Evolutionary conservation across 2,329 filamentous ascomycete genomes (phyloP).

Genomic region (Aciculosporium take): DNA sequence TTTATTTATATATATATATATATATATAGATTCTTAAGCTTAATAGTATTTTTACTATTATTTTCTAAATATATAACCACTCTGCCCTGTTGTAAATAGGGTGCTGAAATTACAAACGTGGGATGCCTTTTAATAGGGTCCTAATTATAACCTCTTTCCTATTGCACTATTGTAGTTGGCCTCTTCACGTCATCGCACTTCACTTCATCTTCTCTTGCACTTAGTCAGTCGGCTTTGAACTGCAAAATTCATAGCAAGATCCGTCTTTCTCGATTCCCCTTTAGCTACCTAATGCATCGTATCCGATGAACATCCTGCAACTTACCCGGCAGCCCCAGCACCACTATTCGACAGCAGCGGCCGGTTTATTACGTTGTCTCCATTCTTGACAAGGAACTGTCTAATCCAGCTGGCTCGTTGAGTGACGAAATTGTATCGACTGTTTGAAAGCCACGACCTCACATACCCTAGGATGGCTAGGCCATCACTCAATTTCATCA

Average conservation of each 20-base stretch:
- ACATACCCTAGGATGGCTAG: conserved; percentile 38
- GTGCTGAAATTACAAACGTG: too few relatives aligned
- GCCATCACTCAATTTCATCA: conserved; percentile 87
- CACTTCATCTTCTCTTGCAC: neutral
- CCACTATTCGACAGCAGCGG: neutral
- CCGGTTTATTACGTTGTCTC: neutral
- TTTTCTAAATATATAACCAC: too few relatives aligned
- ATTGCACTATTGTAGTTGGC: too few relatives aligned
- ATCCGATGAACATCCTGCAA: neutral
- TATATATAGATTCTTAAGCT: too few relatives aligned
- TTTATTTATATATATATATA: too few relatives aligned
- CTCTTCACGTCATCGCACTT: too few relatives aligned
- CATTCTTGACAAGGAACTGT: neutral
- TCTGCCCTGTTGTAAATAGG: too few relatives aligned
- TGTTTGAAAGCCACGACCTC: neutral
- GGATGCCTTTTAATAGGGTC: too few relatives aligned
- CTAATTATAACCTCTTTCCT: too few relatives aligned
- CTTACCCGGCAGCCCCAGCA: neutral
- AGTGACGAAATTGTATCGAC: neutral
- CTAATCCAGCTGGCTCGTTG: neutral
- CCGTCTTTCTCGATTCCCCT: neutral
- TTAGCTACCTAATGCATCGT: too few relatives aligned
- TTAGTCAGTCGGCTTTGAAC: neutral
- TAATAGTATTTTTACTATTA: too few relatives aligned
- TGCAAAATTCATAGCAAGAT: neutral